Percentiles rank a stretch among this genome's conserved stretches.
These are phyloP conservation scores for Pichia sp. DNA, from an alignment of 1,139 yeast species.

Conservation along the genomic window DNA sequence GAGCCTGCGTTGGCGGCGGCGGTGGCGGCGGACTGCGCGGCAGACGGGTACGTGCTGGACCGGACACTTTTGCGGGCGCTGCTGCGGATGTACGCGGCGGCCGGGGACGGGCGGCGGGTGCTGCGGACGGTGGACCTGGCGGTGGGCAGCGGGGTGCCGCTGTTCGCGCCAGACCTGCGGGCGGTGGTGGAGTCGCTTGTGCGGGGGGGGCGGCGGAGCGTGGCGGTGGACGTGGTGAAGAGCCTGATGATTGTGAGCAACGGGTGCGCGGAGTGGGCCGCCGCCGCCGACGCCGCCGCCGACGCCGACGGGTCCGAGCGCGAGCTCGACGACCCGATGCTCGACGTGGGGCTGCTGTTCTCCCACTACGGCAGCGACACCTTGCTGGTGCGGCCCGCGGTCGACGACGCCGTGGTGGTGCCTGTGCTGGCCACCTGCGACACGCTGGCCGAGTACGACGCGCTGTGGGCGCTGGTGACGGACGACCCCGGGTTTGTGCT, in stretches of 20 bases:
- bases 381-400: constrained; percentile 21
- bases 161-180: constrained; percentile 20
- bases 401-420: constrained; percentile 17
- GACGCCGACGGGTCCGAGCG: neutral
- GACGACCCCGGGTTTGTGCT: neutral
- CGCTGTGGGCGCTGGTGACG: neutral
- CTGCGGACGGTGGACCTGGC: constrained; percentile 9
- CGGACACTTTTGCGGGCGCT: constrained; percentile 20
- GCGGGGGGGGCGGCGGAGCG: constrained; percentile 15
- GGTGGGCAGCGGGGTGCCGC: constrained; percentile 10
- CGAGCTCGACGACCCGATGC: constrained; percentile 19
- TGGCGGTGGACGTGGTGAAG: constrained; percentile 24
- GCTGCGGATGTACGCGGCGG: constrained; percentile 19
- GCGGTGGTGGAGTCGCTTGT: constrained; percentile 19
- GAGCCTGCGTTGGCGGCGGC: constrained; percentile 18
- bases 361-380: constrained; percentile 14
- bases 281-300: neutral
- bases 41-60: constrained; percentile 18
- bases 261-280: constrained; percentile 12
- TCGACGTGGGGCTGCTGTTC: neutral
- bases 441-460: constrained; percentile 14
- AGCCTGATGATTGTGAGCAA: constrained; percentile 14
- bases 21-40: constrained; percentile 20
- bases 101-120: constrained; percentile 15
- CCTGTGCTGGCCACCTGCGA: constrained; percentile 15